Evolutionary conservation across 805 yeast species (phyloP), one percentile per base, ranked within the genome.

Genomic region (Barnettozyma vustinii): DNA sequence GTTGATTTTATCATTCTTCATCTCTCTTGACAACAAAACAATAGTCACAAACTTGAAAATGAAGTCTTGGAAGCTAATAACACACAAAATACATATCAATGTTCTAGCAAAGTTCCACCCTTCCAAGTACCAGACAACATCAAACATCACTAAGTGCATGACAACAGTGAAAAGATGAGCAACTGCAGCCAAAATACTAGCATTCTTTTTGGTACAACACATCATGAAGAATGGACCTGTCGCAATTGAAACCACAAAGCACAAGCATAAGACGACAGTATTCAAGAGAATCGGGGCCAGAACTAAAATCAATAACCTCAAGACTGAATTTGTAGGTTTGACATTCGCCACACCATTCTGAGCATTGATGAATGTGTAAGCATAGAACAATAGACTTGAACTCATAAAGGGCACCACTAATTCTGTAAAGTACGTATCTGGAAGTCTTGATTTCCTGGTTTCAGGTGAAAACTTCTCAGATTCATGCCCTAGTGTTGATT

Each of bases 321-420:
- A 53, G 0, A 86, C 60, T 0, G 92, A 77, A 62, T 83, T 79
- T 8, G 80, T 75, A 2, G 76, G 71, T 49, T 66, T 54, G n/a
- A 77, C 68, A 46, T 66, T 57, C 43, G 57, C 52, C 1, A 89
- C 96, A 27, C 97, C 97, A 32, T 83, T 87, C 69, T 89, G 97
- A 1, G 96, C 75, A 66, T 90, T 91, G 59, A 87, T 83, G 60
- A 86, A 92, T 46, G 83, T 72, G 65, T 80, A 92, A 0, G 96
- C 91, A 46, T 82, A 68, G 49, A 84, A 77, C 44, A 85, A 76
- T 56, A 83, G 81, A 25, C 81, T 77, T 16, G 94, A 81, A 58
- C 82, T 81, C 51, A 87, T 64, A 36, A 83, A 60, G 41, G 96
- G 94, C 39, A 88, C 77, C 44, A 87, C 54, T 51, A 91, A 71